Percentiles rank a stretch among this genome's conserved stretches.
These are phyloP conservation scores for Arachis monticola DNA, from an alignment of 331 rosid genomes.

Conservation along the genomic window DNA sequence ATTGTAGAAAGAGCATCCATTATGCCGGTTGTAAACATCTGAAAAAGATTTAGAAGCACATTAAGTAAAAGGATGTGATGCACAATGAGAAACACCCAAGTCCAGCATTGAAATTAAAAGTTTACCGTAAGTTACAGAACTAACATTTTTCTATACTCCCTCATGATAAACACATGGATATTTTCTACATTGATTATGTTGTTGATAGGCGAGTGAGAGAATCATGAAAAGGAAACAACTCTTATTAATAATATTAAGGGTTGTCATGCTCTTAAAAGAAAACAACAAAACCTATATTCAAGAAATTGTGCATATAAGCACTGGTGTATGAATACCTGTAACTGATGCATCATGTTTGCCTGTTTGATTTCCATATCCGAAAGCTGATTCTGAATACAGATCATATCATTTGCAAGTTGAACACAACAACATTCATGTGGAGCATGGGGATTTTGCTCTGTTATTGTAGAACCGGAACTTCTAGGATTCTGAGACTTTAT, in stretches of 20 bases:
- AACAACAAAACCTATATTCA: constrained; percentile 23
- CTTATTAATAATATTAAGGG: background rate
- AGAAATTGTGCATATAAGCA: background rate
- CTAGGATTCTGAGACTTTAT: constrained; percentile 56
- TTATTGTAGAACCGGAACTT: constrained; percentile 70
- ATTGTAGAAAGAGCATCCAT: constrained; percentile 70
- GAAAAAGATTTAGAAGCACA: constrained; percentile 39
- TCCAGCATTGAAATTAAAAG: background rate
- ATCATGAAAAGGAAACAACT: constrained; percentile 22
- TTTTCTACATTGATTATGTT: constrained; percentile 21
- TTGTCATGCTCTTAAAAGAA: too few relatives aligned
- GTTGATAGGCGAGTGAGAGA: constrained; percentile 17
- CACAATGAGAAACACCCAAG: constrained; percentile 24
- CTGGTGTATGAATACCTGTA: constrained; percentile 59
- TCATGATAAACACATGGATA: constrained; percentile 26
- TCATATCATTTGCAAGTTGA: constrained; percentile 68
- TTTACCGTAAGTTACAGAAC: constrained; percentile 13
- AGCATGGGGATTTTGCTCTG: constrained; percentile 59
- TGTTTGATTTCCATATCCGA: constrained; percentile 78
- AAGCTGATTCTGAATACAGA: constrained; percentile 73
- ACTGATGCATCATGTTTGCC: constrained; percentile 67
- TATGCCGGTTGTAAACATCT: constrained; percentile 71
- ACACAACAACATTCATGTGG: constrained; percentile 65
- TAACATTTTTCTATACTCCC: constrained; percentile 1
- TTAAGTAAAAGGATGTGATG: constrained; percentile 26